phyloP scores from a whole-genome alignment of 257 asterid species.

The Osmanthus fragrans region DNA sequence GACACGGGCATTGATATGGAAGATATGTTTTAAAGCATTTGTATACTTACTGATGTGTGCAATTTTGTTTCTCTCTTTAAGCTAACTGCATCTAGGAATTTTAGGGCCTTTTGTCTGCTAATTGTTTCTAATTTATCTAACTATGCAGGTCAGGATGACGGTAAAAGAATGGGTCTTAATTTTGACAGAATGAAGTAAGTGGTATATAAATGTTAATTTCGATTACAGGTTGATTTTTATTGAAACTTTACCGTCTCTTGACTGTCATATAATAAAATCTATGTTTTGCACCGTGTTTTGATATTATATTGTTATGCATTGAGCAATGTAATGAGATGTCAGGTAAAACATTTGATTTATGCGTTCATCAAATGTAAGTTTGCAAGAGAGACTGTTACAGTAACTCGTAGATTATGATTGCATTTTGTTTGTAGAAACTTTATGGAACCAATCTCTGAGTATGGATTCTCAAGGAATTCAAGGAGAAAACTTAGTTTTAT shows the following conservation, averaged over 20 bases:
- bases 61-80: no score
- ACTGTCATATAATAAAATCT: not conserved
- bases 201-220: not conserved
- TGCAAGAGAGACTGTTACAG: not conserved
- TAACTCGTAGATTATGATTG: not conserved
- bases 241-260: not conserved
- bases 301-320: not conserved
- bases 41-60: no score
- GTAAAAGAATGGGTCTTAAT: constrained; percentile 88
- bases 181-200: constrained; percentile 87
- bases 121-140: constrained; percentile 21
- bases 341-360: not conserved
- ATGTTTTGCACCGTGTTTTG: not conserved
- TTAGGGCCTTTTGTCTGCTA: not conserved
- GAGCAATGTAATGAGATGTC: not conserved
- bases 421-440: not conserved
- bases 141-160: constrained; percentile 86
- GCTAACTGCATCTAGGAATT: not conserved
- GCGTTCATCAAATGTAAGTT: not conserved
- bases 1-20: no score
- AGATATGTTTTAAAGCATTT: no score
- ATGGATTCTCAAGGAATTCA: not conserved
- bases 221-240: not conserved
- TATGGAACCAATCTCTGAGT: not conserved
- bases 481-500: not conserved